A percentile compares a stretch with the other conserved stretches of the same genome.
phyloP scores from a whole-genome alignment of 176 grass and related monocot species.

The Poa annua region DNA sequence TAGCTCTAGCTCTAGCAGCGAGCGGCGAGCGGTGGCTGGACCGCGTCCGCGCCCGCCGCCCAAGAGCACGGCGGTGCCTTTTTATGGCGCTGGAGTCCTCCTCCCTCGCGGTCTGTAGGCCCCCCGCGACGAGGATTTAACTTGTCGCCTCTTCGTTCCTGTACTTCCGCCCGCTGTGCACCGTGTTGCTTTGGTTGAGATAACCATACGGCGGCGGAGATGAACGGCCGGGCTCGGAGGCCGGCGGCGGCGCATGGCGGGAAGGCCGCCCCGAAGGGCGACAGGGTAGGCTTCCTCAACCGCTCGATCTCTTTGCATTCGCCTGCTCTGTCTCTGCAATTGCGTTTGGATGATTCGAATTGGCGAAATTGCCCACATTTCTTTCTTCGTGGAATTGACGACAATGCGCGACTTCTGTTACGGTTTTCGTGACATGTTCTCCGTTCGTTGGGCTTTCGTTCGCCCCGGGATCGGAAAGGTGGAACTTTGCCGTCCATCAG shows the following conservation, averaged over 20 bases:
- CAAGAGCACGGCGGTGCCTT: constrained; percentile 19
- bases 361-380: constrained; percentile 28
- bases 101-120: constrained; percentile 17
- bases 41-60: background rate
- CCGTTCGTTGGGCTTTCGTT: background rate
- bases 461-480: constrained; percentile 15
- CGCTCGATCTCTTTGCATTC: background rate
- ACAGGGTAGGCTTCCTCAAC: constrained; percentile 60
- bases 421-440: background rate
- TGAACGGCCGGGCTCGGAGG: constrained; percentile 49
- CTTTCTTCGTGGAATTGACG: constrained; percentile 54
- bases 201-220: constrained; percentile 36
- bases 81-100: constrained; percentile 37
- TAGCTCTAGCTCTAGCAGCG: background rate
- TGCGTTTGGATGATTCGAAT: constrained; percentile 24
- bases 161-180: background rate
- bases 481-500: constrained; percentile 36
- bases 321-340: constrained; percentile 33
- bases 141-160: background rate
- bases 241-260: constrained; percentile 4
- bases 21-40: constrained; percentile 37
- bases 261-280: constrained; percentile 48
- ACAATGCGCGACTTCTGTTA: constrained; percentile 13
- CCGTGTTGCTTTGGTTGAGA: background rate
- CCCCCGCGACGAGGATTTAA: background rate